Base-by-base conservation (phyloP, 2,329 filamentous ascomycete genomes). In the Colletotrichum phormii region DNA sequence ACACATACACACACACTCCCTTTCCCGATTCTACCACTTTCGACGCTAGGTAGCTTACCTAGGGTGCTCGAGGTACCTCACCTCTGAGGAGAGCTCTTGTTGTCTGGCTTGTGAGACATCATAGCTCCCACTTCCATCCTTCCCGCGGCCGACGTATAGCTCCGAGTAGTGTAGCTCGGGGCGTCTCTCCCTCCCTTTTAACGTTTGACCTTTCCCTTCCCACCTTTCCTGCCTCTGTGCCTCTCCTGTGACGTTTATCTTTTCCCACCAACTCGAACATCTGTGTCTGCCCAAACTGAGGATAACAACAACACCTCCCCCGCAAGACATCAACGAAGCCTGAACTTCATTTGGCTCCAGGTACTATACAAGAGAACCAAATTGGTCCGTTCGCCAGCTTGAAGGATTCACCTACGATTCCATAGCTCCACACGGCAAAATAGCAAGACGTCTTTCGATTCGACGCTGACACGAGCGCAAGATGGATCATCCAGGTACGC, bases 401-500 rank as follows among this genome's bases (percentile, higher is more conserved):
- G 7, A 53, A 53, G 4, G 18, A 51, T 33, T 11, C 26, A 8
- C 33, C 29, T 22, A 8, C 46, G 24, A 5, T 33, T 37, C 18
- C 22, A 3, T 7, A 12, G 13, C 46, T 37, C 7, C 7, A 37
- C 12, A n/a, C 46, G 46, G 35, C 31, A 61, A n/a, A 8, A 12
- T 15, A 24, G 1, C 1, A n/a, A 49, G 18, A n/a, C 42, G 7
- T 49, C 18, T 7, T n/a, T 6, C 42, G 7, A 60, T 4, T 68
- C n/a, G 15, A 24, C 33, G 59, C 26, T 55, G 18, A 42, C 49
- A 26, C 24, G 22, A 49, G 63, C 33, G n/a, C n/a, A 49, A 57
- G 24, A 72, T 72, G 70, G 70, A 72, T 58, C 70, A 72, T 24
- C 70, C 70, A 70, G 70, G 70, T 72, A 72, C 18, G 66, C 66